A percentile compares a stretch with the other conserved stretches of the same genome.
phyloP scores from a whole-genome alignment of 2,329 filamentous ascomycete species.

The Diaporthe longicolla region DNA sequence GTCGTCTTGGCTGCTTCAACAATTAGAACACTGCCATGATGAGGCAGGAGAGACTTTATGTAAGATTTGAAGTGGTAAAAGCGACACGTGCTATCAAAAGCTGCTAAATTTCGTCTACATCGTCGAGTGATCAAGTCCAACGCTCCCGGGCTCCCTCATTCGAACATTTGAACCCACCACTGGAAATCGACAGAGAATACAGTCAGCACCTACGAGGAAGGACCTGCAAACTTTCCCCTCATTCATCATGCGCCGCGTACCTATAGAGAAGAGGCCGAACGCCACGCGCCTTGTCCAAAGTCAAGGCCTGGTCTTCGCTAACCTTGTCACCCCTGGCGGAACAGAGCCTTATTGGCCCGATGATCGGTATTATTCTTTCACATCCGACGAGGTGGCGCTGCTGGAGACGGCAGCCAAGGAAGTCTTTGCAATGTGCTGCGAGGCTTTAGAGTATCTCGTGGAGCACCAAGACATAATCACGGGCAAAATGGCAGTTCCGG shows the following conservation, averaged over 20 bases:
- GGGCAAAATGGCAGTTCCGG: constrained; percentile 36
- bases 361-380: constrained; percentile 40
- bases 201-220: background rate
- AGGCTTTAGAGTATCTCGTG: constrained; percentile 39
- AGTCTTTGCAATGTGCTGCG: constrained; percentile 41
- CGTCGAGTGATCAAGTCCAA: no score
- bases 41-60: background rate
- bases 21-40: background rate
- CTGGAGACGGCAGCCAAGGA: constrained; percentile 36
- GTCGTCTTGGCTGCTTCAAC: background rate
- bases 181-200: background rate
- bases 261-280: constrained; percentile 1
- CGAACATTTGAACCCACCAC: background rate
- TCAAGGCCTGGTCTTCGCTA: background rate
- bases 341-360: constrained; percentile 39
- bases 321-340: background rate
- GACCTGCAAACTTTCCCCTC: background rate
- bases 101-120: background rate
- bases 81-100: background rate
- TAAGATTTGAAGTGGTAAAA: background rate
- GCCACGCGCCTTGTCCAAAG: constrained; percentile 12
- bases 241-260: constrained; percentile 5
- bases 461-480: constrained; percentile 37
- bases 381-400: constrained; percentile 27
- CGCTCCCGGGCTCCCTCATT: no score